phyloP scores from a whole-genome alignment of 2,329 filamentous ascomycete genomes.

The Pestalotiopsis fici region DNA sequence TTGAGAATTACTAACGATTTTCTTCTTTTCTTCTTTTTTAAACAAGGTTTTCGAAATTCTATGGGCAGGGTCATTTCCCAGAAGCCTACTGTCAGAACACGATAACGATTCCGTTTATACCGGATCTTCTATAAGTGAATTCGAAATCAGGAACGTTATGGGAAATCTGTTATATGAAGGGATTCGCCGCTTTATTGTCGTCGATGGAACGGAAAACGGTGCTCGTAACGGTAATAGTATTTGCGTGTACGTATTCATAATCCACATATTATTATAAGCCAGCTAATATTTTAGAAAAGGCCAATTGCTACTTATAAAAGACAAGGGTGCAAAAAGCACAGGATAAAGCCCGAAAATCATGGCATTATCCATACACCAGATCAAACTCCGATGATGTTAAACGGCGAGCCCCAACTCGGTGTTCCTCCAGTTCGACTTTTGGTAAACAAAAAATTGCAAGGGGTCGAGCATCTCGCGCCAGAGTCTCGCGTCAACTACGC shows the following conservation, averaged over 20 bases:
- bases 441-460: constrained; percentile 27
- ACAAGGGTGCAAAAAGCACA: constrained; percentile 52
- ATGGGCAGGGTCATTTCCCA: constrained; percentile 53
- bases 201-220: constrained; percentile 27
- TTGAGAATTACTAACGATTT: not conserved
- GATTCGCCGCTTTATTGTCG: constrained; percentile 56
- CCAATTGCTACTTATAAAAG: constrained; percentile 58
- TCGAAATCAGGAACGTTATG: not conserved
- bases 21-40: too few relatives aligned
- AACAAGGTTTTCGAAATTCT: constrained; percentile 30
- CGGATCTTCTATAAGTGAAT: not conserved
- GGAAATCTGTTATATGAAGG: constrained; percentile 42
- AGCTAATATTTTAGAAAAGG: constrained; percentile 28
- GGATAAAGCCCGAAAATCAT: constrained; percentile 53
- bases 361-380: constrained; percentile 49
- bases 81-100: not conserved
- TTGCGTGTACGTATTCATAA: constrained; percentile 50
- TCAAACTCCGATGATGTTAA: constrained; percentile 31
- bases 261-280: not conserved
- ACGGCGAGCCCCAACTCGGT: constrained; percentile 48
- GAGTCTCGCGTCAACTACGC: constrained; percentile 61
- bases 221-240: constrained; percentile 54
- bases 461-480: constrained; percentile 43
- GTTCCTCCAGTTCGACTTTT: constrained; percentile 49
- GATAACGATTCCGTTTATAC: not conserved